Percentiles rank a stretch among this genome's conserved stretches.
phyloP scores from a whole-genome alignment of 805 yeast species.

The Sugiyamaella marilandica region DNA sequence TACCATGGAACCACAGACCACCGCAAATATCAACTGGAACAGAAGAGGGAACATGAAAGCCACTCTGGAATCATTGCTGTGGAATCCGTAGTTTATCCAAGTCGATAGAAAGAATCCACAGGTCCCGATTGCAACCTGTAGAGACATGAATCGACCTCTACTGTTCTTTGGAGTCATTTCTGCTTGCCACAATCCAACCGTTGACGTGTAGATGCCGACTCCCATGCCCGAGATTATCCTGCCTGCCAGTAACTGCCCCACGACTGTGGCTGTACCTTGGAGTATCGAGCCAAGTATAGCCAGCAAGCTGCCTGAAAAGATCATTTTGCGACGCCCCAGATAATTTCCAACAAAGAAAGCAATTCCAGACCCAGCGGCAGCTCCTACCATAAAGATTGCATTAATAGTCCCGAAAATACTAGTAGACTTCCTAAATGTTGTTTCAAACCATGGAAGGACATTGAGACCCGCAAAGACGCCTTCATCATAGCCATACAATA shows the following conservation, averaged over 20 bases:
- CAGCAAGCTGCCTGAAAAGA: not conserved
- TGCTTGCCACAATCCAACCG: constrained; percentile 78
- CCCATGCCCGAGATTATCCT: constrained; percentile 72
- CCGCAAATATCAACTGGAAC: constrained; percentile 54
- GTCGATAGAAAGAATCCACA: constrained; percentile 50
- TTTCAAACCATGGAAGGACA: constrained; percentile 8
- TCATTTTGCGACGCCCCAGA: not conserved
- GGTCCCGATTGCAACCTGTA: constrained; percentile 69
- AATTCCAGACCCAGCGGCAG: constrained; percentile 3
- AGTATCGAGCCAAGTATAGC: not conserved
- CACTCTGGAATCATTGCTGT: constrained; percentile 43
- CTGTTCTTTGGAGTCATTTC: constrained; percentile 63
- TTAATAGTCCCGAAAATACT: not conserved
- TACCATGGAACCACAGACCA: constrained; percentile 35
- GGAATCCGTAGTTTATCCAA: constrained; percentile 54
- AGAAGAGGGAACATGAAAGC: constrained; percentile 81
- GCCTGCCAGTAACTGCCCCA: constrained; percentile 71
- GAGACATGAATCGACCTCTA: constrained; percentile 63
- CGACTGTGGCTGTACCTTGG: not conserved
- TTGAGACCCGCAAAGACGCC: constrained; percentile 6
- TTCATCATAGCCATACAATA: constrained; percentile 6
- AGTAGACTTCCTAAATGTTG: not conserved
- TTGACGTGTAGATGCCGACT: constrained; percentile 72
- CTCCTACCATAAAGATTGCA: constrained; percentile 5
- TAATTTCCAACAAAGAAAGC: constrained; percentile 2